Base-by-base conservation (phyloP, 2,329 filamentous ascomycete genomes). In the Plectosphaerella cucumerina region DNA sequence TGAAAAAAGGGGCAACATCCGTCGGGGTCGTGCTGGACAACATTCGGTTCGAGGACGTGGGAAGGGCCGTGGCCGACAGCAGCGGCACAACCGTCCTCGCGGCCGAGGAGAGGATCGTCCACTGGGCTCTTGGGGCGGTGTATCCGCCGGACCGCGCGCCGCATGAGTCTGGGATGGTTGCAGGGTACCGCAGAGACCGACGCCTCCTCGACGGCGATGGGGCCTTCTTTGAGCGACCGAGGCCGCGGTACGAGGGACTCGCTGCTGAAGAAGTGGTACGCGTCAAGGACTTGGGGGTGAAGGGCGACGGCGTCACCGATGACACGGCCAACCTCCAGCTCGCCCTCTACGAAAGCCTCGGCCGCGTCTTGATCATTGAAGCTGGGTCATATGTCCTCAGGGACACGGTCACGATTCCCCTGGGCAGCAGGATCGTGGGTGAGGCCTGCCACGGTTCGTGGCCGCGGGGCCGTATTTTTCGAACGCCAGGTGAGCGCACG, bases 271-370 rank as follows among this genome's bases (percentile, higher is more conserved):
- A 53, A 39, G 61, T 63, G 26, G 6, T 62, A 5, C 50, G 61
- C 39, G 34, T 58, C 33, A 49, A 50, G 44, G 56, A 57, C 47
- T 50, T 48, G 4, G 79, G 20, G 70, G 74, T 33, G 85, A 44
- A 81, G 77, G 63, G 87, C 59, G 86, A 93, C 57, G 88, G 86
- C 22, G 62, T 67, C 0, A 83, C 85, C 0, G 88, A 93, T 55
- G 51, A 53, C n/a, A 53, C 48, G 2, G 44, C 60, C 1, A 74
- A 72, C 1, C 66, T 84, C 22, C 74, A 82, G 51, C 54, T 53
- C 1, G 68, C 73, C 3, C 62, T 84, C 43, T 63, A 61, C 46
- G 56, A 60, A 1, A 73, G 74, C 5, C 65, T 65, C 1, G 55
- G 60, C 6, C 67, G 70, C 35, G 67, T 80, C 43, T 54, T 76